Conservation (phyloP, 208 protist genomes). For the Leptomonas seymouri region DNA sequence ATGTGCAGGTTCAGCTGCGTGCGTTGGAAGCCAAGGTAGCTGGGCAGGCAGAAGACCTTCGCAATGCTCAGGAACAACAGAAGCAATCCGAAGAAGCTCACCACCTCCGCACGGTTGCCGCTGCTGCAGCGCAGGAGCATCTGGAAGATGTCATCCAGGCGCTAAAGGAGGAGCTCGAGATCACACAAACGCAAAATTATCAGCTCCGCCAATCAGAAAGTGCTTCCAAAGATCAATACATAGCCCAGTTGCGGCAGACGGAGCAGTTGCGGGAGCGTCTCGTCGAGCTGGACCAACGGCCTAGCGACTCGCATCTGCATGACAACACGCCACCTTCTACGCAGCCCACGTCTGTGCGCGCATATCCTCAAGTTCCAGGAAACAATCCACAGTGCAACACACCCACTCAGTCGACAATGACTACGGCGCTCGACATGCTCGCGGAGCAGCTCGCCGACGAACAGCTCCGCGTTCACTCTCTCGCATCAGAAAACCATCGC, state of each 20-base stretch:
- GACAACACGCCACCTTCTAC: conserved; percentile 3
- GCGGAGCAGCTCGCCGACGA: conserved; percentile 18
- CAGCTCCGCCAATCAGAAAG: conserved; percentile 7
- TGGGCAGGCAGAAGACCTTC: background rate
- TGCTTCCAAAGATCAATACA: background rate
- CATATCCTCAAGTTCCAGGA: no score
- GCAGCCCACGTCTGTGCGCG: background rate
- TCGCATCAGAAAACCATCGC: conserved; percentile 7
- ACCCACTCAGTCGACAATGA: background rate
- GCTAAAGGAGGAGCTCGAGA: conserved; percentile 33
- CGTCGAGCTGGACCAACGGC: conserved; percentile 16
- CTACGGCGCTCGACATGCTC: conserved; percentile 12
- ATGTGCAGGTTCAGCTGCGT: background rate
- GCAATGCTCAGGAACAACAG: background rate
- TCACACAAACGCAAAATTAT: conserved; percentile 19
- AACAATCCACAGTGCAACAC: no score
- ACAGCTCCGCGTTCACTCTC: conserved; percentile 2
- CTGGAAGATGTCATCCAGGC: conserved; percentile 18
- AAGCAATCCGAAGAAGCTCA: background rate
- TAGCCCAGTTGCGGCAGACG: conserved; percentile 17
- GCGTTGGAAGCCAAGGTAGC: conserved; percentile 8
- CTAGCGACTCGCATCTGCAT: background rate
- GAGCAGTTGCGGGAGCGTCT: conserved; percentile 20
- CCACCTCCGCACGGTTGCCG: background rate
- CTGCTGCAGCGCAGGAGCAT: background rate